phyloP scores from a whole-genome alignment of 495 filamentous ascomycete species.

The Haplographium delicatum region DNA sequence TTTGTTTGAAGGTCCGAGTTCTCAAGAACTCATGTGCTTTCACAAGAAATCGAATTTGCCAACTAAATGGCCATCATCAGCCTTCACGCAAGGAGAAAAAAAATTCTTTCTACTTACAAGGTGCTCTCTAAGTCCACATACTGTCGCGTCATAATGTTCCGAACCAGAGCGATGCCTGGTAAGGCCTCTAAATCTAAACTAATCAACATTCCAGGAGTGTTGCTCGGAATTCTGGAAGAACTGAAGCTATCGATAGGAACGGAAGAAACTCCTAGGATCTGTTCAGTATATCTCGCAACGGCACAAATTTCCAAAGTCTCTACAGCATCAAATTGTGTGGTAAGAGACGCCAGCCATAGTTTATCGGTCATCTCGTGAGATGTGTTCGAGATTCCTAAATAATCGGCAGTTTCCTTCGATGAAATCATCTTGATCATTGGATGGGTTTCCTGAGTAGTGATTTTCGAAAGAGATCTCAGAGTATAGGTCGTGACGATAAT shows the following conservation, averaged over 20 bases:
- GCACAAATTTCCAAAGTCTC: constrained; percentile 6
- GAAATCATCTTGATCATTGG: too few species aligned
- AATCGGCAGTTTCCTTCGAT: neutral
- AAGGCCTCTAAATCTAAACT: too few species aligned
- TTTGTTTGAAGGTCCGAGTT: constrained; percentile 1
- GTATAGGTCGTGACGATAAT: constrained; percentile 5
- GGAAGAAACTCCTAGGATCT: constrained; percentile 15
- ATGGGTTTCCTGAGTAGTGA: neutral
- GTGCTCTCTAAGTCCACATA: constrained; percentile 13
- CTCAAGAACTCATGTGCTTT: constrained; percentile 9
- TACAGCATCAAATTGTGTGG: constrained; percentile 1
- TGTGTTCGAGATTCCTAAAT: constrained; percentile 2
- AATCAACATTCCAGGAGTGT: too few species aligned
- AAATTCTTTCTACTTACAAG: constrained; percentile 3
- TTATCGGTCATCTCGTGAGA: constrained; percentile 7
- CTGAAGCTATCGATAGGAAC: too few species aligned
- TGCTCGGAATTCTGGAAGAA: too few species aligned
- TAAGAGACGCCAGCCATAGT: constrained; percentile 5
- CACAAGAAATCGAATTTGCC: constrained; percentile 13
- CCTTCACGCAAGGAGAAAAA: neutral
- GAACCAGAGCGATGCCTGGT: constrained; percentile 12
- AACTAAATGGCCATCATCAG: constrained; percentile 1
- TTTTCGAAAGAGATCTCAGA: neutral
- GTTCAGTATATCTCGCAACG: constrained; percentile 14
- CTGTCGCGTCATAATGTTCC: constrained; percentile 12